phyloP scores from a whole-genome alignment of 202 grass and related monocot species.

The Saccharum hybrid region DNA sequence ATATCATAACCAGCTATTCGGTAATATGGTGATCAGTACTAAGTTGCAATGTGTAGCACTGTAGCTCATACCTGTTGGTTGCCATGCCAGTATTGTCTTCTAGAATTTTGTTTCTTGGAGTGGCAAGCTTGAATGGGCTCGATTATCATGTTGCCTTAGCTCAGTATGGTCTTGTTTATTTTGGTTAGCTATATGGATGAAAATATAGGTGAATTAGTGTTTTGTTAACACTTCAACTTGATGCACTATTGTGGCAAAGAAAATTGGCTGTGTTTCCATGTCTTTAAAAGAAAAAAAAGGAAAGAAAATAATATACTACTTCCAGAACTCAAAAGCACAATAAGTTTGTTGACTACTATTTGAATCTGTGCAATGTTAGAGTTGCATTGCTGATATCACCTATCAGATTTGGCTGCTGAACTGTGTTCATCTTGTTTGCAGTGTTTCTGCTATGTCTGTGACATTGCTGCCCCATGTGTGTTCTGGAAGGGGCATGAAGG shows the following conservation, averaged over 20 bases:
- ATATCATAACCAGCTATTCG: background rate
- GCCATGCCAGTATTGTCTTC: background rate
- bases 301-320: background rate
- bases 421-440: slow-evolving; percentile 47
- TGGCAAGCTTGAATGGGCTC: background rate
- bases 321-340: background rate
- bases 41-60: background rate
- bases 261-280: background rate
- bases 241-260: background rate
- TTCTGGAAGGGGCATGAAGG: slow-evolving; percentile 49
- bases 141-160: background rate
- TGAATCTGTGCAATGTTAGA: background rate
- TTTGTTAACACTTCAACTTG: background rate
- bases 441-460: slow-evolving; percentile 85
- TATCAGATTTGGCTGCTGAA: slow-evolving; percentile 17
- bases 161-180: background rate
- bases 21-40: background rate
- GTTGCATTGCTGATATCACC: slow-evolving; percentile 2
- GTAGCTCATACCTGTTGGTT: slow-evolving; percentile 4
- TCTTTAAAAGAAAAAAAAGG: background rate
- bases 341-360: background rate
- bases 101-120: background rate
- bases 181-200: background rate
- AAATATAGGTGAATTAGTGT: background rate
- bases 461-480: slow-evolving; percentile 62